A percentile compares a stretch with the other conserved stretches of the same genome.
These are phyloP conservation scores for Gynostemma pentaphyllum DNA, from an alignment of 306 rosid genomes.

Conservation along the genomic window DNA sequence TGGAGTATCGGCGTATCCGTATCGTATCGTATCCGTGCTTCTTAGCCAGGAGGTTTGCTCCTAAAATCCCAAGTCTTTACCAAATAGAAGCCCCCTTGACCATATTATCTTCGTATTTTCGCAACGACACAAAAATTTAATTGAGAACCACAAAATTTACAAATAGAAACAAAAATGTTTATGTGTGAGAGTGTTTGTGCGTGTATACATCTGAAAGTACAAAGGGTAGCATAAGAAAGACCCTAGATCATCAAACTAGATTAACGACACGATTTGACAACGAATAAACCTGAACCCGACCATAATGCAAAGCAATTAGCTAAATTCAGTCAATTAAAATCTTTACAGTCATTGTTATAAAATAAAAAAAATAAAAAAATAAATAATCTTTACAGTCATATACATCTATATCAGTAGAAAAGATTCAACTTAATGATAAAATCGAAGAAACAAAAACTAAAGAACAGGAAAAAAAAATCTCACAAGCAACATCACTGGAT, in stretches of 20 bases:
- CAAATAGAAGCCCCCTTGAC: too few relatives aligned
- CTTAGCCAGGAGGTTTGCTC: too few relatives aligned
- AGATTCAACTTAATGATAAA: neutral
- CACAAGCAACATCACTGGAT: slow-evolving; percentile 58
- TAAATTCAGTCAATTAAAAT: neutral
- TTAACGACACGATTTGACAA: too few relatives aligned
- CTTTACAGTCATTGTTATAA: neutral
- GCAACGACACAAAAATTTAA: neutral
- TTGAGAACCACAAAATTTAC: neutral
- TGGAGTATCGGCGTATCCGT: too few relatives aligned
- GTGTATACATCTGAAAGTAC: neutral
- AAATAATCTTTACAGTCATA: too few relatives aligned
- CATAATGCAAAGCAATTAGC: neutral
- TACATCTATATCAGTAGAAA: neutral
- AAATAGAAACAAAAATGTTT: neutral
- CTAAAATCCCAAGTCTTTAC: too few relatives aligned
- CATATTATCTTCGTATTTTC: neutral
- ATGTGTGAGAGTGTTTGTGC: too few relatives aligned
- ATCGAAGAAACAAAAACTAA: neutral
- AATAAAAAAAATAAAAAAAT: too few relatives aligned
- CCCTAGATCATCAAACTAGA: neutral
- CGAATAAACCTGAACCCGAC: too few relatives aligned
- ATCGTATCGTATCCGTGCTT: too few relatives aligned
- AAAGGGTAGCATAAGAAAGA: neutral
- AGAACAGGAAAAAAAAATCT: slow-evolving; percentile 7